phyloP scores from a whole-genome alignment of 208 protist genomes.

The Leptomonas pyrrhocoris region DNA sequence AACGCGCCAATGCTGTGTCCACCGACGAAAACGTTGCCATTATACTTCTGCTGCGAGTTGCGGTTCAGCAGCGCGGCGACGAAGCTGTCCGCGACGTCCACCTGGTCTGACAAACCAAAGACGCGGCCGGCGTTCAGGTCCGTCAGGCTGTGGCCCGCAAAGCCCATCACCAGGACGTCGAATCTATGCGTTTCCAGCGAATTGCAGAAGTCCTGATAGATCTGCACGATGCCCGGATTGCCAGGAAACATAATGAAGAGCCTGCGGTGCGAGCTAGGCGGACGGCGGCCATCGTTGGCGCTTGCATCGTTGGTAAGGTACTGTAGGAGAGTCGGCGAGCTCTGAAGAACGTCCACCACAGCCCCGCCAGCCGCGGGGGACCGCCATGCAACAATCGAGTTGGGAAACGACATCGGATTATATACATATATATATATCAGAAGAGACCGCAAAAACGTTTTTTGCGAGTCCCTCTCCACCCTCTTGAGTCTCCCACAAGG shows the following conservation, averaged over 20 bases:
- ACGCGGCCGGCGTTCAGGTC: conserved; percentile 63
- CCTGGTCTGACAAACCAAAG: conserved; percentile 72
- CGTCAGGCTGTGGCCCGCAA: conserved; percentile 67
- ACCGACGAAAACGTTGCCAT: conserved; percentile 56
- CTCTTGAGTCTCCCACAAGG: too few relatives aligned
- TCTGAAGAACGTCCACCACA: conserved; percentile 71
- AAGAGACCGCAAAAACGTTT: not conserved
- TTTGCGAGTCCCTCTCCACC: too few relatives aligned
- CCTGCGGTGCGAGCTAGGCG: conserved; percentile 13
- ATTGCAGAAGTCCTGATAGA: conserved; percentile 60
- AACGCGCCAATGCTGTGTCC: conserved; percentile 87
- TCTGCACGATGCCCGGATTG: conserved; percentile 75
- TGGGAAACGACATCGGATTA: conserved; percentile 5
- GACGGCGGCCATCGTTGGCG: conserved; percentile 17
- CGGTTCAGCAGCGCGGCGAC: conserved; percentile 25
- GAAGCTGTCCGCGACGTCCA: conserved; percentile 69
- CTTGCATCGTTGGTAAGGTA: conserved; percentile 25
- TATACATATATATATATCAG: not conserved
- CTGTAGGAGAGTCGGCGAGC: conserved; percentile 51
- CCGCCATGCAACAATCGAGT: conserved; percentile 43
- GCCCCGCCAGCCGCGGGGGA: conserved; percentile 27
- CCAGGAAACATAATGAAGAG: conserved; percentile 73
- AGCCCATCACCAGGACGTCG: conserved; percentile 81
- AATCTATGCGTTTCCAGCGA: conserved; percentile 30
- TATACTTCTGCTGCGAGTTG: conserved; percentile 38